These are phyloP conservation scores for Corchorus capsularis DNA, from an alignment of 345 rosid species.

Conservation along the genomic window DNA sequence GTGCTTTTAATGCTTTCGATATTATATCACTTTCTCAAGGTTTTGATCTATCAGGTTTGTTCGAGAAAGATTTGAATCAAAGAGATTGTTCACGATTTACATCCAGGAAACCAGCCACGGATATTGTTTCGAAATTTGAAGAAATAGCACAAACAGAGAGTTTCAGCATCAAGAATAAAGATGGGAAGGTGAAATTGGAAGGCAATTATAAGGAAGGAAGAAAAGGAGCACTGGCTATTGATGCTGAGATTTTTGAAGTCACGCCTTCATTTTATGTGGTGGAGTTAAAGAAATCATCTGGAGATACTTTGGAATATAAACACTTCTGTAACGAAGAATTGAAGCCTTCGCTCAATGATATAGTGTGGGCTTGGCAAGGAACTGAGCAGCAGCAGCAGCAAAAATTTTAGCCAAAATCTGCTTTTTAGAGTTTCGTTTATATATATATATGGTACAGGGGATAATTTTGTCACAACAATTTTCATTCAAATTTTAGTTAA, in stretches of 20 bases:
- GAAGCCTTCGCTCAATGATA: slow-evolving; percentile 79
- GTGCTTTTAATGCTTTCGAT: slow-evolving; percentile 73
- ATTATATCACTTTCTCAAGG: slow-evolving; percentile 81
- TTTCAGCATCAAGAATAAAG: slow-evolving; percentile 48
- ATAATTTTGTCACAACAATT: not conserved
- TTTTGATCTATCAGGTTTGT: slow-evolving; percentile 73
- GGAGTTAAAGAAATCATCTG: slow-evolving; percentile 69
- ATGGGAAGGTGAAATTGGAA: slow-evolving; percentile 62
- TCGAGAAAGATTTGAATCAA: slow-evolving; percentile 47
- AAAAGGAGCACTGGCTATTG: slow-evolving; percentile 74
- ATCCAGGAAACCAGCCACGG: slow-evolving; percentile 50
- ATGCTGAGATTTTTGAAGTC: slow-evolving; percentile 79
- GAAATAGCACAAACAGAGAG: slow-evolving; percentile 64
- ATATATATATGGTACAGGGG: not conserved
- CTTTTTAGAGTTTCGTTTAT: not conserved
- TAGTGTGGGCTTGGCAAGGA: slow-evolving; percentile 91
- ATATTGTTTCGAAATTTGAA: slow-evolving; percentile 71
- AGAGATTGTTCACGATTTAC: slow-evolving; percentile 53
- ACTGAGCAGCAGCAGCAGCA: slow-evolving; percentile 27
- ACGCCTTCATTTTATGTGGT: slow-evolving; percentile 70
- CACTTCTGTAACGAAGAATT: slow-evolving; percentile 61
- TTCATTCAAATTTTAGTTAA: not conserved
- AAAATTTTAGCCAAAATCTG: not conserved
- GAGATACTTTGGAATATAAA: slow-evolving; percentile 80
- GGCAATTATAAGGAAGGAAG: slow-evolving; percentile 64